Conservation (phyloP, 495 filamentous ascomycete species). For the Apodospora peruviana region DNA sequence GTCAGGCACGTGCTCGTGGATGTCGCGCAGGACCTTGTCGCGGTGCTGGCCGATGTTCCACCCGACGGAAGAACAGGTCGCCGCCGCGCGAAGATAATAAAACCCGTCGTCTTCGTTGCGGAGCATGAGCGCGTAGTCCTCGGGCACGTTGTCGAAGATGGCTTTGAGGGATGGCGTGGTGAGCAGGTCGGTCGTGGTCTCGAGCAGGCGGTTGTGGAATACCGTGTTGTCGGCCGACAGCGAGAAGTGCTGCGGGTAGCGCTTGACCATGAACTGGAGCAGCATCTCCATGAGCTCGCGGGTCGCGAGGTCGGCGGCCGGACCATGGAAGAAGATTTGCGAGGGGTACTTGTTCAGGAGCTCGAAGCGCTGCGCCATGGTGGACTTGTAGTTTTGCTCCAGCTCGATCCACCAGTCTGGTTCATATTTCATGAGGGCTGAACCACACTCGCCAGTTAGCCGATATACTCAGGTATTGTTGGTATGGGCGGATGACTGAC, state of each 20-base stretch:
- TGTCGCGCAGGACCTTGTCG: conserved; percentile 63
- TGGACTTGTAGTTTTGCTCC: conserved; percentile 64
- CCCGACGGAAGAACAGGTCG: conserved; percentile 74
- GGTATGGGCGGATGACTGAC: conserved; percentile 45
- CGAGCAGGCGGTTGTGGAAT: conserved; percentile 68
- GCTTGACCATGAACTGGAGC: conserved; percentile 68
- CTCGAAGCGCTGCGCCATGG: conserved; percentile 66
- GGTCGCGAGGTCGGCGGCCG: conserved; percentile 74
- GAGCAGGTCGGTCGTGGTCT: conserved; percentile 55
- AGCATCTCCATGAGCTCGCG: conserved; percentile 91
- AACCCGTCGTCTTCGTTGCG: conserved; percentile 64
- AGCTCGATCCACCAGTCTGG: conserved; percentile 90
- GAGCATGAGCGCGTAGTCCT: conserved; percentile 81
- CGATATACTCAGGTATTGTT: not conserved
- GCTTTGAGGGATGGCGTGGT: conserved; percentile 64
- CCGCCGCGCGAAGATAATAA: conserved; percentile 73
- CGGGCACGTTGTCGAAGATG: conserved; percentile 76
- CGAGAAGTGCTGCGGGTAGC: conserved; percentile 77
- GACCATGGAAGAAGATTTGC: conserved; percentile 60
- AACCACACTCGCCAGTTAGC: too few species aligned
- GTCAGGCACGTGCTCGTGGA: conserved; percentile 76
- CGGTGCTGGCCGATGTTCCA: conserved; percentile 75
- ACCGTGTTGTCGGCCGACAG: conserved; percentile 53
- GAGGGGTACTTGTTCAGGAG: conserved; percentile 62
- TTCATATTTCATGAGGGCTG: conserved; percentile 76